Conservation (phyloP, 2,329 filamentous ascomycete species). For the Aspergillus felis region DNA sequence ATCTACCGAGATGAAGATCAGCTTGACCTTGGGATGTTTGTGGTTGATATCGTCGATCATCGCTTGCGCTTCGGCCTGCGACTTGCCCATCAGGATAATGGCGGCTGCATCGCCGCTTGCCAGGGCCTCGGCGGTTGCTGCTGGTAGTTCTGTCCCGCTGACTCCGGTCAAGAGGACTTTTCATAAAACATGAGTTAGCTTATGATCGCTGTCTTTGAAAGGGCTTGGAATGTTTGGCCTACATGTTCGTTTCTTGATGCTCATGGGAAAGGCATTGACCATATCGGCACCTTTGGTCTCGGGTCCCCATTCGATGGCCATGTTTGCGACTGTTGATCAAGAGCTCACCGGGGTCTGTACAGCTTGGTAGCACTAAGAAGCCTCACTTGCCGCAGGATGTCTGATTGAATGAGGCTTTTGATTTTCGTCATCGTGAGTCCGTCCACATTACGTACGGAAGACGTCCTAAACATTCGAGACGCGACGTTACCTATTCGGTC, state of each 20-base stretch:
- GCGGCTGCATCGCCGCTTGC: slow-evolving; percentile 23
- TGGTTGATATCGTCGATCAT: slow-evolving; percentile 21
- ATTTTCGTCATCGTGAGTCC: slow-evolving; percentile 13
- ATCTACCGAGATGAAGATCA: slow-evolving; percentile 19
- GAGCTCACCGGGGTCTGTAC: background rate
- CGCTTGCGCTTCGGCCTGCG: slow-evolving; percentile 20
- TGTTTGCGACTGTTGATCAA: background rate
- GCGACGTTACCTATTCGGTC: background rate
- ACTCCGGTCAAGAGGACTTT: slow-evolving; percentile 27
- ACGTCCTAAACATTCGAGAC: background rate
- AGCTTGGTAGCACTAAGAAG: background rate
- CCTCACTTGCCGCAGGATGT: background rate
- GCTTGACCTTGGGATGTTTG: slow-evolving; percentile 16
- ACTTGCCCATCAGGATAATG: slow-evolving; percentile 27
- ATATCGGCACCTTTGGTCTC: slow-evolving; percentile 30
- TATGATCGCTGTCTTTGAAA: background rate
- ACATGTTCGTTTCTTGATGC: slow-evolving; percentile 30
- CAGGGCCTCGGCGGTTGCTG: slow-evolving; percentile 24
- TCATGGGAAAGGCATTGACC: slow-evolving; percentile 23
- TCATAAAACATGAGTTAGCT: background rate
- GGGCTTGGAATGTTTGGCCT: background rate
- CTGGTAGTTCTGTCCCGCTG: slow-evolving; percentile 20
- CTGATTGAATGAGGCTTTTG: background rate
- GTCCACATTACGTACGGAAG: slow-evolving; percentile 1
- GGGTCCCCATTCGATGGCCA: background rate